phyloP scores from a whole-genome alignment of 2,329 filamentous ascomycete genomes.

The Botryotinia narcissicola region DNA sequence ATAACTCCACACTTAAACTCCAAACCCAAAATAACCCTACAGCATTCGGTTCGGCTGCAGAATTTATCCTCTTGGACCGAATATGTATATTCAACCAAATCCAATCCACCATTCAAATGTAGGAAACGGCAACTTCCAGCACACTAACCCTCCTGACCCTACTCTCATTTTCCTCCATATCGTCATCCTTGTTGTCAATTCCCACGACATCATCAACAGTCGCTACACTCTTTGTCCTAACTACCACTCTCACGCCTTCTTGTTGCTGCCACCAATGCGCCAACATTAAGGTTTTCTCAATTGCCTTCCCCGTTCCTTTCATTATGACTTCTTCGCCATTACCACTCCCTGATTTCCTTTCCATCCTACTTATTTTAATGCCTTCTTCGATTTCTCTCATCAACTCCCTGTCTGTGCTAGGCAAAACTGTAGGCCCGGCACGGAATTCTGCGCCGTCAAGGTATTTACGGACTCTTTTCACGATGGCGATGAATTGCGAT shows the following conservation, averaged over 20 bases:
- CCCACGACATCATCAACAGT: constrained; percentile 39
- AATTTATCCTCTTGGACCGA: background rate
- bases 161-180: constrained; percentile 27
- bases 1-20: constrained; percentile 1
- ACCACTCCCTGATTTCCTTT: constrained; percentile 22
- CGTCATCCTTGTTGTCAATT: constrained; percentile 23
- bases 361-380: constrained; percentile 21
- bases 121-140: constrained; percentile 35
- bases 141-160: constrained; percentile 35
- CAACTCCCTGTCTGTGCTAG: constrained; percentile 19
- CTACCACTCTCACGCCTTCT: constrained; percentile 32
- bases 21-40: background rate
- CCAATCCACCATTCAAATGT: constrained; percentile 9
- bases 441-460: constrained; percentile 34
- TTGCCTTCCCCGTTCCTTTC: constrained; percentile 38
- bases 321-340: constrained; percentile 34
- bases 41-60: background rate
- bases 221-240: constrained; percentile 38
- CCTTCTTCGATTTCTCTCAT: constrained; percentile 27
- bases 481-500: constrained; percentile 35
- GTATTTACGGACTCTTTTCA: constrained; percentile 36
- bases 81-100: background rate
- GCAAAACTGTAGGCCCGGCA: constrained; percentile 25
- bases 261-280: constrained; percentile 34
- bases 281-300: constrained; percentile 35